phyloP scores from a whole-genome alignment of 352 stramenopile species.

The Globisporangium iwayamae region DNA sequence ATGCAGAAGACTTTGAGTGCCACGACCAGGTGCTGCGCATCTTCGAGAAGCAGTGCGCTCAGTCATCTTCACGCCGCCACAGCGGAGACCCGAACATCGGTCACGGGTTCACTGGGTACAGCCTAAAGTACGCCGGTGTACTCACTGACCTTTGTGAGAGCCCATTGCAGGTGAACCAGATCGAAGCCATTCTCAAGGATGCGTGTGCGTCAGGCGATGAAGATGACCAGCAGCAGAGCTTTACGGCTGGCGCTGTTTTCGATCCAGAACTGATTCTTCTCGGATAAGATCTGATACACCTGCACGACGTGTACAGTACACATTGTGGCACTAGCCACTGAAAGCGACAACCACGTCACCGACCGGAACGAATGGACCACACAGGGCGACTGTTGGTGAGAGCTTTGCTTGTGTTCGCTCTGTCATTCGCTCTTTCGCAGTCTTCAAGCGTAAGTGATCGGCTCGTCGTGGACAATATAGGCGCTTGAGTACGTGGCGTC shows the following conservation, averaged over 20 bases:
- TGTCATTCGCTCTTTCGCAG: constrained; percentile 6
- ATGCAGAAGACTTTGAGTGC: constrained; percentile 28
- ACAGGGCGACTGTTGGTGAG: not conserved
- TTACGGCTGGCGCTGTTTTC: constrained; percentile 16
- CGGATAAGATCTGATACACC: constrained; percentile 5
- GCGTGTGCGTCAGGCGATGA: constrained; percentile 20
- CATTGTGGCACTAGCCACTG: constrained; percentile 2
- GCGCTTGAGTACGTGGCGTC: not conserved
- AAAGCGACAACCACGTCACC: not conserved
- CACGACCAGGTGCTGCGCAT: constrained; percentile 27
- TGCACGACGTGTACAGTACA: too few relatives aligned
- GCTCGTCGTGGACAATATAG: not conserved
- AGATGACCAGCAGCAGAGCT: not conserved
- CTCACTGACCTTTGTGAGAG: constrained; percentile 47
- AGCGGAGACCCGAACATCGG: constrained; percentile 23
- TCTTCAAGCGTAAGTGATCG: not conserved
- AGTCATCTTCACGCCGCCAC: constrained; percentile 5
- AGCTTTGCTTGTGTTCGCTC: not conserved
- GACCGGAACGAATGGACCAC: constrained; percentile 11
- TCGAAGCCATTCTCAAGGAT: constrained; percentile 27
- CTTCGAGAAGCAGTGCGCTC: constrained; percentile 28
- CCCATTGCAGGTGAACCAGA: constrained; percentile 17
- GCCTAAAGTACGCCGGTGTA: constrained; percentile 53
- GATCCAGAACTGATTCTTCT: constrained; percentile 20
- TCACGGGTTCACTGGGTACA: constrained; percentile 62